Evolutionary conservation across 192 early-diverging fungal species (phyloP).

Genomic region (Umbelopsis vinacea): DNA sequence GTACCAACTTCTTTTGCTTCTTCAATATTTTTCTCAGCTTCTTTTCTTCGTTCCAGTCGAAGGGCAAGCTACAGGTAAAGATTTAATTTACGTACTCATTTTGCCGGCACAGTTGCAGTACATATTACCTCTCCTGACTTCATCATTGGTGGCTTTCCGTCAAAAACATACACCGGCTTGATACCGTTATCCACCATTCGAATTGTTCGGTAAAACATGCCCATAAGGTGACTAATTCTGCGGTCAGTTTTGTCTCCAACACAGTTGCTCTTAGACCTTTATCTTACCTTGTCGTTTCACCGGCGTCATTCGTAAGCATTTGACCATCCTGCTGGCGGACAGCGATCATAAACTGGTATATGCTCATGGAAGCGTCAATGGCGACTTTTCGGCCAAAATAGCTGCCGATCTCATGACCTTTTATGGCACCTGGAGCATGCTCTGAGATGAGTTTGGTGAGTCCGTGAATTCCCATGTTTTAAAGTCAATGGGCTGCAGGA

Average conservation of each 20-base stretch:
- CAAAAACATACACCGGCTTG: conserved; percentile 97
- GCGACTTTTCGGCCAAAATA: conserved; percentile 95
- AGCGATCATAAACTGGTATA: conserved; percentile 99
- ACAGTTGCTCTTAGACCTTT: not conserved
- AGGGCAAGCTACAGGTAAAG: conserved; percentile 61
- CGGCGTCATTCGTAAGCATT: conserved; percentile 85
- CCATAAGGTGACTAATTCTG: conserved; percentile 85
- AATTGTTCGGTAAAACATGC: conserved; percentile 95
- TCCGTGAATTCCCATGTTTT: conserved; percentile 81
- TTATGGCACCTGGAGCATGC: conserved; percentile 84
- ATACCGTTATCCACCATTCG: conserved; percentile 97
- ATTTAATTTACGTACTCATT: no score
- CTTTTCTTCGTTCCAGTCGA: conserved; percentile 71
- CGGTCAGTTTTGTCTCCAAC: not conserved
- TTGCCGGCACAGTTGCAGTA: no score
- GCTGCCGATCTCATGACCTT: conserved; percentile 82
- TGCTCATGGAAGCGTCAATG: conserved; percentile 96
- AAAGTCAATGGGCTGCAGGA: not conserved
- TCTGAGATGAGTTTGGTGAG: conserved; percentile 92
- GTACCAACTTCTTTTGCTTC: conserved; percentile 79
- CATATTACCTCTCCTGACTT: conserved; percentile 83
- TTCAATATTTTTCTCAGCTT: conserved; percentile 70
- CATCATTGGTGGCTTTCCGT: conserved; percentile 93
- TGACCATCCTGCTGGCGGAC: conserved; percentile 88
- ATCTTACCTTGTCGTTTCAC: conserved; percentile 86